These are phyloP conservation scores for Cryptococcus sp. DNA, from an alignment of 1,284 basidiomycete genomes.

Conservation along the genomic window DNA sequence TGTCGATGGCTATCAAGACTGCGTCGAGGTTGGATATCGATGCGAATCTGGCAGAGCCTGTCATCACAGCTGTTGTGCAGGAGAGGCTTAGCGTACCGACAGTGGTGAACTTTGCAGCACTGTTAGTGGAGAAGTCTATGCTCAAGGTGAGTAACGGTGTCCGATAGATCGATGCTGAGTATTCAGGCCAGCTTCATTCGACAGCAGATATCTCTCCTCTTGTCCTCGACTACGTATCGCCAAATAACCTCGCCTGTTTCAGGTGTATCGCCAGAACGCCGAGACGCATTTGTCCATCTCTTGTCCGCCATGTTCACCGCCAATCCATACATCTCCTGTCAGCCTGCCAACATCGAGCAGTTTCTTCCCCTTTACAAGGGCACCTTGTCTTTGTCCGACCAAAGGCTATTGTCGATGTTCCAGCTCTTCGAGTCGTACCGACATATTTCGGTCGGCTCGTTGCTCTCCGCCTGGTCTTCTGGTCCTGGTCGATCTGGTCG, in stretches of 20 bases:
- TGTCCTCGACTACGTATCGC: constrained; percentile 50
- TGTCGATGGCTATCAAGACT: not conserved
- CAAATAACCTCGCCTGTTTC: constrained; percentile 45
- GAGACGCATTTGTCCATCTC: constrained; percentile 53
- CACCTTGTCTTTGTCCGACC: constrained; percentile 60
- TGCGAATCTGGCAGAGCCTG: constrained; percentile 63
- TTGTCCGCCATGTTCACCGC: constrained; percentile 64
- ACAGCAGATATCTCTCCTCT: constrained; percentile 32
- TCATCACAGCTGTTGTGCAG: constrained; percentile 62
- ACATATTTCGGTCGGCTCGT: constrained; percentile 58
- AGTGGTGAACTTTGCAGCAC: constrained; percentile 52
- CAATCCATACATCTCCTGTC: constrained; percentile 73
- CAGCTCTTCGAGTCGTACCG: constrained; percentile 68
- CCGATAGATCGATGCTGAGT: not conserved
- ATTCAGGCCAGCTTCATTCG: constrained; percentile 37
- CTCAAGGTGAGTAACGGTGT: constrained; percentile 47
- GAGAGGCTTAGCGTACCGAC: constrained; percentile 52
- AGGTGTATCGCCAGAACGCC: constrained; percentile 58
- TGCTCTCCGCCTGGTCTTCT: constrained; percentile 60
- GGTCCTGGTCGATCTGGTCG: constrained; percentile 47
- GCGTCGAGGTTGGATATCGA: constrained; percentile 46
- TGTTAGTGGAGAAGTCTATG: constrained; percentile 44
- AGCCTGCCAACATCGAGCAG: constrained; percentile 71
- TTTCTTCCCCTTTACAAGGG: constrained; percentile 68
- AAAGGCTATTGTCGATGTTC: constrained; percentile 65